Conservation (phyloP, 2,329 filamentous ascomycete species). For the Alternaria triticimaculans region DNA sequence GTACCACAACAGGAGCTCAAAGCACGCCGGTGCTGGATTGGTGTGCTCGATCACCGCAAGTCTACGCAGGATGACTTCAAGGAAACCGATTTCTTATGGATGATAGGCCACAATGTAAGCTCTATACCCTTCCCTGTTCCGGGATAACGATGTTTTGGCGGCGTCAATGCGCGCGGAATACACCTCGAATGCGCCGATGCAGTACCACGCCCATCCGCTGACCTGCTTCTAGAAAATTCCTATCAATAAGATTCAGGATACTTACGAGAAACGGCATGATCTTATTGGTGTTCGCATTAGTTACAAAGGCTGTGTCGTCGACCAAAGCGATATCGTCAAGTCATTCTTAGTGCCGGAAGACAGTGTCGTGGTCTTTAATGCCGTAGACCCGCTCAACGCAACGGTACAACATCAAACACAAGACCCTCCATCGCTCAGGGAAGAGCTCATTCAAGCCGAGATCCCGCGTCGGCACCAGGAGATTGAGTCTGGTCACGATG, state of each 20-base stretch:
- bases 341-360: constrained; percentile 6
- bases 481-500: not conserved
- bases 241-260: constrained; percentile 23
- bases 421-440: not conserved
- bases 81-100: constrained; percentile 46
- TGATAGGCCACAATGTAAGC: constrained; percentile 43
- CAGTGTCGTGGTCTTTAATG: constrained; percentile 11
- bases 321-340: constrained; percentile 4
- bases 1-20: constrained; percentile 27
- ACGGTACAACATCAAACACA: not conserved
- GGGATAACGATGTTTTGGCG: not conserved
- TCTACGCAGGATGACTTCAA: constrained; percentile 11
- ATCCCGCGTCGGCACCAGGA: not conserved
- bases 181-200: not conserved
- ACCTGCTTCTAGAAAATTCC: constrained; percentile 26
- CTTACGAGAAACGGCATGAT: constrained; percentile 16
- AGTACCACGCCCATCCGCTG: not conserved
- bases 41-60: constrained; percentile 37
- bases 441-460: not conserved
- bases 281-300: constrained; percentile 25
- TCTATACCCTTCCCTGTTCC: not conserved
- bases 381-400: not conserved
- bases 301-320: constrained; percentile 12
- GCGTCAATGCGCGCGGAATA: not conserved
- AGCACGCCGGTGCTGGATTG: constrained; percentile 41